A percentile compares a stretch with the other conserved stretches of the same genome.
These are phyloP conservation scores for Nitzschia sp. DNA, from an alignment of 108 stramenopile species.

Conservation along the genomic window DNA sequence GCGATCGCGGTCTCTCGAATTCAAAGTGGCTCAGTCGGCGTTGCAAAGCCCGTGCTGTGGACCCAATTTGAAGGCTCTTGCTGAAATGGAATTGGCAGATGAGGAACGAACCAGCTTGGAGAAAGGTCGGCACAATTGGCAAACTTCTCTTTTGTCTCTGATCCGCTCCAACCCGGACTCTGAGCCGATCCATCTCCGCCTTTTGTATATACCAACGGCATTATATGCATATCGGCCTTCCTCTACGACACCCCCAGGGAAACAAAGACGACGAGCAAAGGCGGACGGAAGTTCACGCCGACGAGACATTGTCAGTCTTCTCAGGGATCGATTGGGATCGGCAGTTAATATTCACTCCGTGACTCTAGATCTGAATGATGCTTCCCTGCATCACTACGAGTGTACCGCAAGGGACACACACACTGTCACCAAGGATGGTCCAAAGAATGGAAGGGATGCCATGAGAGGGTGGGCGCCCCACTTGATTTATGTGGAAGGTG, in stretches of 20 bases:
- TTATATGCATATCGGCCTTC: slow-evolving; percentile 77
- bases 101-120: neutral
- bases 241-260: slow-evolving; percentile 72
- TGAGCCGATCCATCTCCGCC: slow-evolving; percentile 33
- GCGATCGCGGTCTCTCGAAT: slow-evolving; percentile 30
- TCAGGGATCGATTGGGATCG: slow-evolving; percentile 19
- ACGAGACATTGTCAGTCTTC: slow-evolving; percentile 40
- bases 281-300: slow-evolving; percentile 81
- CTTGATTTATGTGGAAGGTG: slow-evolving; percentile 84
- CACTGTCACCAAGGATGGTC: neutral
- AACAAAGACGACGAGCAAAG: slow-evolving; percentile 82
- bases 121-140: neutral
- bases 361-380: slow-evolving; percentile 78
- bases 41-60: slow-evolving; percentile 76
- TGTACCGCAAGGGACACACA: slow-evolving; percentile 34
- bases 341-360: slow-evolving; percentile 23
- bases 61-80: slow-evolving; percentile 29
- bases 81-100: slow-evolving; percentile 1
- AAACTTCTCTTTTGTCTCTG: neutral
- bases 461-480: slow-evolving; percentile 68
- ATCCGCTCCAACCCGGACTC: neutral
- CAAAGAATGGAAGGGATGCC: slow-evolving; percentile 43
- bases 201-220: slow-evolving; percentile 88
- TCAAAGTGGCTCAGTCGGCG: slow-evolving; percentile 44
- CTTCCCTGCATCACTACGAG: slow-evolving; percentile 66